Conservation (phyloP, 2,329 filamentous ascomycete genomes). For the Colletotrichum sp. region DNA sequence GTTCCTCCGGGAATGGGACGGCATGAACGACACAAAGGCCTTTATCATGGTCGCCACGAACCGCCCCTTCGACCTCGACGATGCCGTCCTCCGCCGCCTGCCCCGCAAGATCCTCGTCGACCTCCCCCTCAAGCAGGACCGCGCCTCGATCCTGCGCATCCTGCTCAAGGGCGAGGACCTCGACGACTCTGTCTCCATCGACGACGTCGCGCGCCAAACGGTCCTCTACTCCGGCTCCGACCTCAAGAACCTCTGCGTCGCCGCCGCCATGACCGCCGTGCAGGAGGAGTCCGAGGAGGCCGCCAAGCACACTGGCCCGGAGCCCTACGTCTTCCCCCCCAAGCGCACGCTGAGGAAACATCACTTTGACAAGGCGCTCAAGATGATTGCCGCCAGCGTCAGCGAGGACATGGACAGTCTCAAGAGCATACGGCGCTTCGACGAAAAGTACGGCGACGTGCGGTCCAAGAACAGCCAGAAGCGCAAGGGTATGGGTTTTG, state of each 20-base stretch:
- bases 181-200: conserved; percentile 64
- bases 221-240: conserved; percentile 84
- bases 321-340: conserved; percentile 66
- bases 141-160: conserved; percentile 72
- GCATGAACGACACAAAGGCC: conserved; percentile 79
- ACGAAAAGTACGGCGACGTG: conserved; percentile 90
- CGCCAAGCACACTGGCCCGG: conserved; percentile 40
- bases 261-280: conserved; percentile 79
- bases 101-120: conserved; percentile 77
- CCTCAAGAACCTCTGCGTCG: conserved; percentile 82
- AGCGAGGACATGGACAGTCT: conserved; percentile 92
- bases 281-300: conserved; percentile 69
- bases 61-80: conserved; percentile 91
- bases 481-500: conserved; percentile 64
- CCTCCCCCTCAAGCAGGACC: conserved; percentile 69
- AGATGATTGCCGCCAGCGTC: conserved; percentile 90
- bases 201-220: conserved; percentile 68
- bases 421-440: conserved; percentile 89
- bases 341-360: conserved; percentile 66
- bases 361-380: conserved; percentile 86
- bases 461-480: conserved; percentile 57
- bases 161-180: conserved; percentile 73
- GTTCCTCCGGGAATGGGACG: conserved; percentile 96
- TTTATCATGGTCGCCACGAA: conserved; percentile 99
- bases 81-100: conserved; percentile 79